A percentile compares a stretch with the other conserved stretches of the same genome.
phyloP scores from a whole-genome alignment of 331 rosid genomes.

The Telfairia occidentalis region DNA sequence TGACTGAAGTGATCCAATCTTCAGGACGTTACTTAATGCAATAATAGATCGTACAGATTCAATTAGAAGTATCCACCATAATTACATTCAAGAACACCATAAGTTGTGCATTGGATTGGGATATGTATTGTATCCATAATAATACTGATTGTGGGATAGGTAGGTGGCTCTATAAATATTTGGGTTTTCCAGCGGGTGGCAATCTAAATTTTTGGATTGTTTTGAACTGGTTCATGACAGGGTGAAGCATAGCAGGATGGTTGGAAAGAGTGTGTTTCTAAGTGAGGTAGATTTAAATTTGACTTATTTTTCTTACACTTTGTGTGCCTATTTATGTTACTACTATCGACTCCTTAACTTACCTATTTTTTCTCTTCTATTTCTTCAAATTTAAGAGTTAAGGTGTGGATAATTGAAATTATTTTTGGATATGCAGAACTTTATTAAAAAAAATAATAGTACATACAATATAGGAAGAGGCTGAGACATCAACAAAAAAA shows the following conservation, averaged over 20 bases:
- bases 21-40: not conserved
- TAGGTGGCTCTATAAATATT: not conserved
- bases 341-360: not conserved
- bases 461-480: not conserved
- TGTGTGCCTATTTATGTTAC: not conserved
- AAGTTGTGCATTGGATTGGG: not conserved
- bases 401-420: not conserved
- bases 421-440: not conserved
- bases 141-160: not conserved
- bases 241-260: not conserved
- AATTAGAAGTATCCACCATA: not conserved
- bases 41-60: not conserved
- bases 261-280: not conserved
- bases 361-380: not conserved
- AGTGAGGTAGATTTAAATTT: not conserved
- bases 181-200: not conserved
- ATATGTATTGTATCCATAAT: not conserved
- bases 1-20: constrained; percentile 2
- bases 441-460: not conserved
- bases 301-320: not conserved
- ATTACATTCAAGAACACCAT: not conserved
- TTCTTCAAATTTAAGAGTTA: not conserved
- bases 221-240: not conserved
- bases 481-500: no score
- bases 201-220: not conserved